These are phyloP conservation scores for Tremellales sp. DNA, from an alignment of 1,284 basidiomycete genomes.

Conservation along the genomic window DNA sequence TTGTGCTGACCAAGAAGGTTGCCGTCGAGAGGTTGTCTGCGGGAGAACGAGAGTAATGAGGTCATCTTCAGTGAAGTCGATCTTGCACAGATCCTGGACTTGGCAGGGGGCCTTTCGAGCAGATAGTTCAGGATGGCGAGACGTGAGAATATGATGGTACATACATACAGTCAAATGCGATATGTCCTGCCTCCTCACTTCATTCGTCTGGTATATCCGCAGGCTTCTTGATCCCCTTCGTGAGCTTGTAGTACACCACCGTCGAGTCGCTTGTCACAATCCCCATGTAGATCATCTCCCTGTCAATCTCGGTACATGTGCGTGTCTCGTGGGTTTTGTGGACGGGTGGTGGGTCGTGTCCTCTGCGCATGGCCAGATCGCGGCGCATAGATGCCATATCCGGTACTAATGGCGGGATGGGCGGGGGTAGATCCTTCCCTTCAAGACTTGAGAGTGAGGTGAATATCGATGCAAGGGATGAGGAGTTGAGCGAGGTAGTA, in stretches of 20 bases:
- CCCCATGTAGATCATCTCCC: slow-evolving; percentile 44
- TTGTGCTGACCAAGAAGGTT: too few species aligned
- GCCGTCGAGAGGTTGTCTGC: too few species aligned
- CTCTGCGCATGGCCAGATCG: slow-evolving; percentile 4
- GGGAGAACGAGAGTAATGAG: too few species aligned
- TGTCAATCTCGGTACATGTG: slow-evolving; percentile 23
- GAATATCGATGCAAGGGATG: slow-evolving; percentile 38
- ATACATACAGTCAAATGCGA: not conserved
- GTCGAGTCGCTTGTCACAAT: slow-evolving; percentile 46
- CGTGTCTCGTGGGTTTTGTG: not conserved
- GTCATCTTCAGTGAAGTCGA: too few species aligned
- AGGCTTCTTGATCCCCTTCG: slow-evolving; percentile 49
- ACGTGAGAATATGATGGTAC: too few species aligned
- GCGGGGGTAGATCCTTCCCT: slow-evolving; percentile 17
- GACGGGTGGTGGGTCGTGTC: slow-evolving; percentile 1
- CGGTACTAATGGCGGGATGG: slow-evolving; percentile 27
- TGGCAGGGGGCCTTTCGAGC: too few species aligned
- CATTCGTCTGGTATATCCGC: slow-evolving; percentile 50
- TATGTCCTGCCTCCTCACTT: not conserved
- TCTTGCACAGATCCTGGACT: too few species aligned
- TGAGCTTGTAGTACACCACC: slow-evolving; percentile 49
- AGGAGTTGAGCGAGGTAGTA: slow-evolving; percentile 40
- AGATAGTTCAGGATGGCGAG: too few species aligned
- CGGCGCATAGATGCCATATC: slow-evolving; percentile 19
- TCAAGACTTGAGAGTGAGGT: slow-evolving; percentile 17